Conservation (phyloP, 768 basidiomycete species). For the Rhodotorula sphaerocarpa region DNA sequence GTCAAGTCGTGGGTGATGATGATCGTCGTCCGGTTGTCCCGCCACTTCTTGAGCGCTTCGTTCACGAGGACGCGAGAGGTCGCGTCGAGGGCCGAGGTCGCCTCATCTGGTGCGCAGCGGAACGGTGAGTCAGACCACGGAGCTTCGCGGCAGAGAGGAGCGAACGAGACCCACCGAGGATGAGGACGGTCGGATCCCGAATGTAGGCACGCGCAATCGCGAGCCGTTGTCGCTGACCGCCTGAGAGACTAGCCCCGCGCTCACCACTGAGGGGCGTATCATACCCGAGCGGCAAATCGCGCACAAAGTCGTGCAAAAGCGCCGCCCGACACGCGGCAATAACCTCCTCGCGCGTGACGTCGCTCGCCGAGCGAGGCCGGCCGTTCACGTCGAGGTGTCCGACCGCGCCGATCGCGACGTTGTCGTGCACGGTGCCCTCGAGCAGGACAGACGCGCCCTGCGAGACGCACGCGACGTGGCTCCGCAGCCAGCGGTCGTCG, state of each 20-base stretch:
- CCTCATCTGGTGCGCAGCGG: slow-evolving; percentile 47
- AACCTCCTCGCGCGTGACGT: slow-evolving; percentile 62
- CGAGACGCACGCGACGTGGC: slow-evolving; percentile 64
- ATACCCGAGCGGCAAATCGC: slow-evolving; percentile 76
- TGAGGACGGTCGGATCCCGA: slow-evolving; percentile 75
- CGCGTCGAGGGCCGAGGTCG: slow-evolving; percentile 61
- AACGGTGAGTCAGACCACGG: too few species aligned
- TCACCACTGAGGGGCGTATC: slow-evolving; percentile 65
- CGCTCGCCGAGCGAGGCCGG: slow-evolving; percentile 46
- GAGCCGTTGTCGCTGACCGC: slow-evolving; percentile 84
- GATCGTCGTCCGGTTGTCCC: slow-evolving; percentile 72
- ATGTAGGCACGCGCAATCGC: slow-evolving; percentile 80
- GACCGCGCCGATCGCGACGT: slow-evolving; percentile 68
- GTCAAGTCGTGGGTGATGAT: slow-evolving; percentile 93
- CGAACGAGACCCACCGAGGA: slow-evolving; percentile 65
- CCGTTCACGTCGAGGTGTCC: slow-evolving; percentile 46
- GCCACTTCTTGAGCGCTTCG: slow-evolving; percentile 56
- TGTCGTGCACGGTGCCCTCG: slow-evolving; percentile 71
- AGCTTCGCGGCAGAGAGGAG: too few species aligned
- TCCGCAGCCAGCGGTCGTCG: slow-evolving; percentile 60
- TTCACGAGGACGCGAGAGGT: slow-evolving; percentile 80
- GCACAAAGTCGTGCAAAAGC: slow-evolving; percentile 77
- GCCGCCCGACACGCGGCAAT: slow-evolving; percentile 73
- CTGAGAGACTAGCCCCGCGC: slow-evolving; percentile 61
- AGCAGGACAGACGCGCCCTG: slow-evolving; percentile 71